Base-by-base conservation (phyloP, 163 green algal species). In the Chloromonas sp. region DNA sequence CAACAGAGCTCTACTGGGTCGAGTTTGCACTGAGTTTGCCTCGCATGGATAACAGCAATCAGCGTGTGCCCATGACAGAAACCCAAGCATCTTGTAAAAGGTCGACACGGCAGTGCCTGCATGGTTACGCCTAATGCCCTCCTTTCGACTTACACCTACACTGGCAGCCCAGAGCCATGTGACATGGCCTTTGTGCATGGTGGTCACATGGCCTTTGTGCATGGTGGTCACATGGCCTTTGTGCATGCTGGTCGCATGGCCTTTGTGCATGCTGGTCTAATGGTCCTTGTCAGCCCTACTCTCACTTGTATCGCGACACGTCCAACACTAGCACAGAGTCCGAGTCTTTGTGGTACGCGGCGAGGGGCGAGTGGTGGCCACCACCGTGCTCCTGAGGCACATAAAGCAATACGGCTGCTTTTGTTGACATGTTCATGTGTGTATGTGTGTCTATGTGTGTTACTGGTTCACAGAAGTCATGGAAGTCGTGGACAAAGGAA, bases 291-390 rank as follows among this genome's bases (percentile, higher is more conserved):
- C 74, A 80, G 74, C 14, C 36, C 77, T 1, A 1, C 77, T 62
- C 77, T 11, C 77, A 81, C 77, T 82, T 82, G 59, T 82, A 82
- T 8, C 79, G 79, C 59, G 79, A 82, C 59, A 82, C 79, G 13
- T 82, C 79, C 59, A 82, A 11, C 59, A 82, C 79, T 13, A 82
- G 79, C 79, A 82, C 36, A 58, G 79, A 82, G 79, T 82, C 79
- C 36, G 79, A 71, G 79, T 59, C 79, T 60, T 14, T 13, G 59
- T 82, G 79, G 60, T 82, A 82, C 1, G 79, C 79, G 14, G 59
- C 79, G 1, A 82, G 36, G 79, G 79, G 79, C 3, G 59, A 71
- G 79, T 82, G 79, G 13, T 82, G 79, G 59, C 79, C 79, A 15
- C 58, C 58, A 60, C 79, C 79, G 5, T 8, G 11, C 79, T 82